Evolutionary conservation across 2,329 filamentous ascomycete genomes (phyloP), one percentile per base, ranked within the genome.

Genomic region (Zarea fungicola): DNA sequence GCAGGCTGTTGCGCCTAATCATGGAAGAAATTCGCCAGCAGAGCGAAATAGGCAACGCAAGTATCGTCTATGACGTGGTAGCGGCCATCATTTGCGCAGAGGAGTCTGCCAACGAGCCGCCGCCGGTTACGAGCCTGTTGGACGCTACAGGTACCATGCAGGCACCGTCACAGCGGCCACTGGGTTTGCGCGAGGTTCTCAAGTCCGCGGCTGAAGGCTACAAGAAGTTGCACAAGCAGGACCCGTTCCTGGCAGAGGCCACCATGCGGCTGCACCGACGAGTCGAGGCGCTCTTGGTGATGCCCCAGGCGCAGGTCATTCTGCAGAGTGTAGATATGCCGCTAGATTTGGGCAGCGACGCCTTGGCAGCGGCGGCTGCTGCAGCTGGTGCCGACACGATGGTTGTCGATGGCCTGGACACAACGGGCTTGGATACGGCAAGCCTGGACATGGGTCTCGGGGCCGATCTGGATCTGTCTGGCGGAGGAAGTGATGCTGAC

Each of bases 71-170:
- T 48, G 87, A 91, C 56, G 74, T 90, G 9, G 85, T 79, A 3
- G 80, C 78, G 3, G 79, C 84, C 1, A 69, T 91, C 7, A 73
- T 91, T 9, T 88, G 85, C 59, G 81, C 85, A 1, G 84, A 85
- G 0, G 76, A 83, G 56, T 71, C 71, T 1, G 73, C 67, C 29
- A 77, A 73, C 55, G 65, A 73, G 50, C 62, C 62, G 5, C 65
- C 65, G 5, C 61, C 65, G 52, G 54, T 52, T 8, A 13, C 32
- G 2, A 25, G 22, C 18, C 52, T 64, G 44, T 51, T 66, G 19
- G 69, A 70, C 51, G 61, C 64, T 6, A 58, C 66, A 39, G 61
- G 68, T 29, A 58, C 68, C 58, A 51, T 68, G 32, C 62, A 61
- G 2, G 58, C 65, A 5, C 62, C 62, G 2, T 61, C 64, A n/a